Percentiles rank a stretch among this genome's conserved stretches.
These are phyloP conservation scores for Fusarium anguioides DNA, from an alignment of 2,329 filamentous ascomycete species.

Conservation along the genomic window DNA sequence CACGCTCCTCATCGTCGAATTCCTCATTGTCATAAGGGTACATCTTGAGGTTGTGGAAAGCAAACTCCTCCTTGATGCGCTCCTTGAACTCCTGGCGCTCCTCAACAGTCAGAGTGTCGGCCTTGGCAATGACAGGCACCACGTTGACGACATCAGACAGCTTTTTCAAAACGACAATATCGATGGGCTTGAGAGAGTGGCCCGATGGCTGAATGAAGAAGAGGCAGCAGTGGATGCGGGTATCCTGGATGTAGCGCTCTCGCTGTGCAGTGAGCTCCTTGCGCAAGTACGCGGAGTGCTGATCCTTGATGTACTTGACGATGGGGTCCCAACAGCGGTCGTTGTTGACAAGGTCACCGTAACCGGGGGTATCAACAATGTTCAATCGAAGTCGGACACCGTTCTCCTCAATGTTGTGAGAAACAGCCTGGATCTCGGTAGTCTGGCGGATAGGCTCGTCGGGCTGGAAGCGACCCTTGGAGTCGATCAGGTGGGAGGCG, in stretches of 20 bases:
- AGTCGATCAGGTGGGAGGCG: constrained; percentile 98
- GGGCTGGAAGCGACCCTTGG: constrained; percentile 92
- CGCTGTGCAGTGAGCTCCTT: constrained; percentile 99
- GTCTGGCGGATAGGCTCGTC: constrained; percentile 94
- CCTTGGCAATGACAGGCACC: constrained; percentile 98
- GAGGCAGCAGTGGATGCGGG: constrained; percentile 98
- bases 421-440: constrained; percentile 97
- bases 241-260: constrained; percentile 99
- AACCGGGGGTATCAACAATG: constrained; percentile 98
- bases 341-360: constrained; percentile 99
- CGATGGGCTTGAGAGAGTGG: constrained; percentile 98
- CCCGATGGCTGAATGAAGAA: constrained; percentile 99
- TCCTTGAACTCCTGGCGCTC: constrained; percentile 98
- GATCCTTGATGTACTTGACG: constrained; percentile 99
- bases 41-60: constrained; percentile 99
- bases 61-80: constrained; percentile 99
- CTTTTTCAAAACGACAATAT: constrained; percentile 99
- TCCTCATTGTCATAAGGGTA: constrained; percentile 99
- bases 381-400: constrained; percentile 96
- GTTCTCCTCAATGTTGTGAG: constrained; percentile 99
- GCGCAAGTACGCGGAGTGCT: constrained; percentile 98
- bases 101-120: constrained; percentile 94
- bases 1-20: constrained; percentile 95
- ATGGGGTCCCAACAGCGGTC: constrained; percentile 99
- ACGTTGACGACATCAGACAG: constrained; percentile 99